Evolutionary conservation across 306 rosid species (phyloP), one percentile per base, ranked within the genome.

Genomic region (Ammopiptanthus mongolicus): DNA sequence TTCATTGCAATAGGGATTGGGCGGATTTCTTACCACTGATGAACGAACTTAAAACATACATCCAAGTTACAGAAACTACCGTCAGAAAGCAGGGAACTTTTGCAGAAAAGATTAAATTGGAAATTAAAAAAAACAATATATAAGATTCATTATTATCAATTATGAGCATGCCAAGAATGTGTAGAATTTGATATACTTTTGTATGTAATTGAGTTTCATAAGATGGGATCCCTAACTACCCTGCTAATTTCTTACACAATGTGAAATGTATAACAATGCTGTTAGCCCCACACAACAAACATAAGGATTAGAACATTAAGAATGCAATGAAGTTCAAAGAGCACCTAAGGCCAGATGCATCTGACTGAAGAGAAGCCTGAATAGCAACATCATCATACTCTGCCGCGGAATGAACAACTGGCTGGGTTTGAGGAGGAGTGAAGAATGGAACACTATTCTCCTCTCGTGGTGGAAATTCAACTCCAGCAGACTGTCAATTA

Each of bases 361-460:
- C 97, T 69, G 99, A 84, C 74, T 96, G 87, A 44, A 96, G 92
- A 80, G 99, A 90, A 71, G 96, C 99, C 86, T 95, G 89, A 77
- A 91, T 77, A 41, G 88, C 93, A 82, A 86, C 91, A 74, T 84
- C 96, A 11, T 88, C 96, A 74, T 62, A 90, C 14, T 62, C 85
- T 39, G 69, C 31, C 50, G 56, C 84, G 44, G 91, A 76, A 50
- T 86, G 55, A 86, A 81, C 63, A 50, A 87, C 71, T 58, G 90
- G 93, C 84, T 90, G 97, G 56, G 97, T 92, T 81, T 87, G 97
- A 21, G 98, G 93, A 31, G 99, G 97, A 66, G 97, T 95, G 77
- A 95, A 95, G 68, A 95, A 80, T 37, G 97, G 96, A 44, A 90
- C 99, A 25, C 93, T 87, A 78, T 83, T 85, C 75, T 86, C 97